These are phyloP conservation scores for Spinellus fusiger DNA, from an alignment of 192 early-diverging fungal genomes.

Conservation along the genomic window DNA sequence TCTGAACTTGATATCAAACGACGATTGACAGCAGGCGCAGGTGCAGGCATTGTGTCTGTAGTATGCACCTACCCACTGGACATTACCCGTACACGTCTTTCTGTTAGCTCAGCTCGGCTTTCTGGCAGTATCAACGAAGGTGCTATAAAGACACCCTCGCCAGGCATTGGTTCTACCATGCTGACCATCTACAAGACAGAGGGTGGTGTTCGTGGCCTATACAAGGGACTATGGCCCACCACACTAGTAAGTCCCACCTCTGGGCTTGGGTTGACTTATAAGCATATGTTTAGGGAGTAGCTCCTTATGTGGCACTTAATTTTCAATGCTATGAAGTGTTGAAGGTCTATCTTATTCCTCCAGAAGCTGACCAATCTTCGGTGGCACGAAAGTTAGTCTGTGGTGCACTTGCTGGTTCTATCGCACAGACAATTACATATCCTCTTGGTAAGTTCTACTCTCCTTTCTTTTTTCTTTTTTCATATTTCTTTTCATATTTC, in stretches of 20 bases:
- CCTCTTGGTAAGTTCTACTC: slow-evolving; percentile 40
- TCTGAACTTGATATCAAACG: slow-evolving; percentile 65
- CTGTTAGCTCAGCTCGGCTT: slow-evolving; percentile 64
- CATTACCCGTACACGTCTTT: slow-evolving; percentile 71
- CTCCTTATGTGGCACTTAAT: slow-evolving; percentile 77
- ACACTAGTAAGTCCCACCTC: slow-evolving; percentile 36
- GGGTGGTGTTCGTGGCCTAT: slow-evolving; percentile 68
- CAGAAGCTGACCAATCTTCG: slow-evolving; percentile 50
- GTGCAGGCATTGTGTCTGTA: slow-evolving; percentile 72
- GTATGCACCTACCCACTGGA: slow-evolving; percentile 76
- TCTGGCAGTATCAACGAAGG: slow-evolving; percentile 12
- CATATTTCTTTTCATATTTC: too few species aligned
- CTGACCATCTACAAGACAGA: slow-evolving; percentile 58
- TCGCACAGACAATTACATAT: slow-evolving; percentile 79
- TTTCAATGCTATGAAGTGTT: slow-evolving; percentile 79
- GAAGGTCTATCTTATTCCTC: slow-evolving; percentile 61
- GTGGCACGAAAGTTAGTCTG: slow-evolving; percentile 59
- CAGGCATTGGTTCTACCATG: slow-evolving; percentile 67
- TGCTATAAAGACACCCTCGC: slow-evolving; percentile 48
- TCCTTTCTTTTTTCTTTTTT: background rate
- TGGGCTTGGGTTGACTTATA: background rate
- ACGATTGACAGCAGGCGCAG: slow-evolving; percentile 65
- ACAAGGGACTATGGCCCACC: slow-evolving; percentile 68
- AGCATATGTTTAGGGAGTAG: slow-evolving; percentile 49
- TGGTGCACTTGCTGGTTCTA: slow-evolving; percentile 72